Evolutionary conservation across 768 basidiomycete genomes (phyloP), one percentile per base, ranked within the genome.

Genomic region (Collybia sp.): DNA sequence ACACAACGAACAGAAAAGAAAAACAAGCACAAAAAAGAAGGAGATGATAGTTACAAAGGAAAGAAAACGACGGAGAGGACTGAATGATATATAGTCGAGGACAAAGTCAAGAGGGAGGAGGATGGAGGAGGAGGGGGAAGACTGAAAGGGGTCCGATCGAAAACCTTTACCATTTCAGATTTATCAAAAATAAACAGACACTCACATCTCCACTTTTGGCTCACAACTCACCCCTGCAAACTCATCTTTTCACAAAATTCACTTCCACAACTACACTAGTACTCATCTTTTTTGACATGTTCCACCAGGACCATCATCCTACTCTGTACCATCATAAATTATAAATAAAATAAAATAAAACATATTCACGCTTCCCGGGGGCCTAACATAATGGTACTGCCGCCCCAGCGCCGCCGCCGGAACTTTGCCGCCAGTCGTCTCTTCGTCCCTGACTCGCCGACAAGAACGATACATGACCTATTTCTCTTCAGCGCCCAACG

Each of bases 91-190:
- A 30, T 19, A 38, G 33, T 42, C 17, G 40, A 36, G 48, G 51
- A 39, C 44, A 16, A 25, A 17, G 47, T 44, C 48, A 44, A 44
- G 44, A 46, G 40, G 51, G 46, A 52, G 57, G 48, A 50, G 58
- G 53, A 55, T 56, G 53, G 55, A 48, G 53, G 53, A 44, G 49
- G 46, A 42, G 47, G 47, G 47, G 47, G 46, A 49, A 48, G 50
- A 42, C 41, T 40, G 50, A 44, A 51, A 44, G 51, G 47, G 53
- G 50, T 52, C 52, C 54, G 52, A 61, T 56, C 60, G 54, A 57
- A n/a, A 61, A 55, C 50, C 43, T 39, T 19, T 30, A 31, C 51
- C 48, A 52, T 56, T 53, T 53, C 36, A 44, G 50, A 53, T 51
- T 56, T 58, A 53, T 55, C 51, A 50, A 49, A 56, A 49, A 56